These are phyloP conservation scores for Platanus orientalis DNA, from an alignment of 164 flowering plant genomes.

Conservation along the genomic window DNA sequence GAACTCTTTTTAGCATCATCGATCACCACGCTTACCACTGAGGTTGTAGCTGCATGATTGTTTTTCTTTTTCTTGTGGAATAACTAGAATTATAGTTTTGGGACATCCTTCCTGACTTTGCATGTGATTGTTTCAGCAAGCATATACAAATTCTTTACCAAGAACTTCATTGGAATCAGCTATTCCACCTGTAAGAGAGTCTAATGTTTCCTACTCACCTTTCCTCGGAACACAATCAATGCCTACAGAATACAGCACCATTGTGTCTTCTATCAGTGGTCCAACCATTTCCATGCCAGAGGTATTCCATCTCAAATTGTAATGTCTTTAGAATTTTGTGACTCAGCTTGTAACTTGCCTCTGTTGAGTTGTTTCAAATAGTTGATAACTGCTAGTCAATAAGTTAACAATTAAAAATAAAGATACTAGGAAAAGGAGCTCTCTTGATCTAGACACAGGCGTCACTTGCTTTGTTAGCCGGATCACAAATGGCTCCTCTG, in stretches of 20 bases:
- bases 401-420: neutral
- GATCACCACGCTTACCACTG: no score
- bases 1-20: no score
- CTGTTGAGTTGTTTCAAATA: neutral
- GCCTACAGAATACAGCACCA: slow-evolving; percentile 61
- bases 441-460: no score
- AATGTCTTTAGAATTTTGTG: neutral
- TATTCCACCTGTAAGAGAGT: slow-evolving; percentile 60
- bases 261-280: slow-evolving; percentile 57
- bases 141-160: slow-evolving; percentile 66
- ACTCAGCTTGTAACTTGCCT: no score
- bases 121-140: slow-evolving; percentile 38
- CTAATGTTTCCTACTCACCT: slow-evolving; percentile 70
- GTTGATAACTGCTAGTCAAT: neutral
- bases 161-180: slow-evolving; percentile 56
- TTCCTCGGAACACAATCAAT: slow-evolving; percentile 63
- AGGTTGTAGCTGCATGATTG: neutral
- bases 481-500: no score
- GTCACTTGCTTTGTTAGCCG: no score
- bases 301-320: slow-evolving; percentile 32
- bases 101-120: neutral
- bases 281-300: slow-evolving; percentile 67
- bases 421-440: no score
- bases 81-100: neutral
- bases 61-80: neutral